Base-by-base conservation (phyloP, 768 basidiomycete species). In the Leucocoprinus leucothites region DNA sequence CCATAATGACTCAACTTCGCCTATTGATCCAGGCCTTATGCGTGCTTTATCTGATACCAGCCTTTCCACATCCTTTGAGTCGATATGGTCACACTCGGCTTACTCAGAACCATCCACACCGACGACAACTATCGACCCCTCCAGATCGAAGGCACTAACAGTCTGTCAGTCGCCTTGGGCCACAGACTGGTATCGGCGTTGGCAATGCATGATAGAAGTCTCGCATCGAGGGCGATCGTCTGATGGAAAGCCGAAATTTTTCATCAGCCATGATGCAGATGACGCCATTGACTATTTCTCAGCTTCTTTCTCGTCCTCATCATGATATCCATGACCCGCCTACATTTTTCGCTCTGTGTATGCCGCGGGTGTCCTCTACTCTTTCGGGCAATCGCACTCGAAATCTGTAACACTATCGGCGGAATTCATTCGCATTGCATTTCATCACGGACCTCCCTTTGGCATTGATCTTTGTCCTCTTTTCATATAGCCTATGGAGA, bases 151-250 rank as follows among this genome's bases (percentile, higher is more conserved):
- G 5, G 31, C 38, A 38, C 59, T 66, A 31, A 9, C 16, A 7
- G 21, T 18, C 35, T 7, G 43, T 9, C 43, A 9, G 13, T 24
- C 43, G 14, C 59, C 60, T 22, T 82, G 80, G 81, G 67, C 74
- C 35, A 70, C 71, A 9, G 74, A 71, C 56, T 82, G 81, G 80
- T 78, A 82, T 58, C 71, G 70, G 25, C 79, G 80, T 53, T 83
- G 81, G 79, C 76, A 82, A 54, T 50, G 83, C 44, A 69, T 85
- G 45, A 58, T 77, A 44, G 72, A 76, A 53, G 69, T 83, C 3
- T 71, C 74, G 22, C 65, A 67, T 35, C 61, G 62, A 46, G 67
- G 72, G 43, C 57, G 57, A 34, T 16, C 24, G 22, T n/a, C 44
- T n/a, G 19, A 34, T 21, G 41, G 42, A 52, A 44, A 26, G 22